Evolutionary conservation across 1,139 yeast species (phyloP).

Genomic region (Yamadazyma atmosphaerica): DNA sequence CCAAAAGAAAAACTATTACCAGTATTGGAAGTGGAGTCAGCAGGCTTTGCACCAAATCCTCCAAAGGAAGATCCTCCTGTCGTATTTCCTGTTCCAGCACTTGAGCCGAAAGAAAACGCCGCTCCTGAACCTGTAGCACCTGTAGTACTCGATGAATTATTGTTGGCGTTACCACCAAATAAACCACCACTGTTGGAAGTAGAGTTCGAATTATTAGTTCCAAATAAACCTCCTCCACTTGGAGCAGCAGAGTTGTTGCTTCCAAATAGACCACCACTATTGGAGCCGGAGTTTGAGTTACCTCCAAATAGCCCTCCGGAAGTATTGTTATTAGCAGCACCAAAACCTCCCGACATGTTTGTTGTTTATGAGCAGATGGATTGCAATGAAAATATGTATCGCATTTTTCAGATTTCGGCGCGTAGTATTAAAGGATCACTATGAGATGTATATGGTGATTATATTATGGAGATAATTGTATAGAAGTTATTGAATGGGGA

Average conservation of each 20-base stretch:
- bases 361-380: neutral
- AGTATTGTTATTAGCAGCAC: slow-evolving; percentile 6
- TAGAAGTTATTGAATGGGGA: too few species aligned
- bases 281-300: neutral
- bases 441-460: too few species aligned
- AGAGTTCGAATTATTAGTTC: slow-evolving; percentile 7
- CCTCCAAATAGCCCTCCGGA: slow-evolving; percentile 5
- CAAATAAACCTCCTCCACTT: slow-evolving; percentile 16
- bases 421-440: too few species aligned
- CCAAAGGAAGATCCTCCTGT: slow-evolving; percentile 4
- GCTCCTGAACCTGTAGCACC: neutral
- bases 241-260: slow-evolving; percentile 10
- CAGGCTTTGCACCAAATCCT: slow-evolving; percentile 23
- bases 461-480: too few species aligned
- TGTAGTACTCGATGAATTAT: neutral
- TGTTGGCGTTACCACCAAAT: slow-evolving; percentile 25
- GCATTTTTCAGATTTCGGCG: too few species aligned
- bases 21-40: neutral
- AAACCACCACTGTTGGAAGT: slow-evolving; percentile 15
- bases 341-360: slow-evolving; percentile 7
- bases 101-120: slow-evolving; percentile 7
- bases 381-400: neutral
- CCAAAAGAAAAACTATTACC: neutral
- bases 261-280: slow-evolving; percentile 13
- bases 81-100: slow-evolving; percentile 1